phyloP scores from a whole-genome alignment of 176 grass and related monocot genomes.

The Rhipidocladum racemiflorum region DNA sequence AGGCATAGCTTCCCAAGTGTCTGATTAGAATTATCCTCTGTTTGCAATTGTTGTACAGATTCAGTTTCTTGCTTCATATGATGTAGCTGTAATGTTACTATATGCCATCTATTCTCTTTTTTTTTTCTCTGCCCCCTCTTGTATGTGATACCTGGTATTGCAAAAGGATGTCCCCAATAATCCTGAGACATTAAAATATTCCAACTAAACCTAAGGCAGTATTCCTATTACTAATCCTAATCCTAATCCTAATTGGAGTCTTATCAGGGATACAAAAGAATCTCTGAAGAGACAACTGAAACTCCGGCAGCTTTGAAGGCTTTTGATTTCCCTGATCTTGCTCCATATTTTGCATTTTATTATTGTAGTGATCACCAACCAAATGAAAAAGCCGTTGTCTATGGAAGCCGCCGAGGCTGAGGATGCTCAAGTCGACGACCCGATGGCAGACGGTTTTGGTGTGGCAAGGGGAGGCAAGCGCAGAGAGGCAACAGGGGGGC shows the following conservation, averaged over 20 bases:
- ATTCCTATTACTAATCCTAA: not conserved
- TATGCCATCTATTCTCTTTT: not conserved
- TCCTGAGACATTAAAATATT: not conserved
- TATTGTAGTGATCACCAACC: not conserved
- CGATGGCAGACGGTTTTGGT: too few relatives aligned
- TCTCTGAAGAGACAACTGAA: not conserved
- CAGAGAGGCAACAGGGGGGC: too few relatives aligned
- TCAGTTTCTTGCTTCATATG: not conserved
- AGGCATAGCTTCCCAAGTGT: not conserved
- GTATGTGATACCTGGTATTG: not conserved
- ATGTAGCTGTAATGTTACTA: not conserved
- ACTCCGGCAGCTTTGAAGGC: not conserved
- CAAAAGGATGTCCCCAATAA: not conserved
- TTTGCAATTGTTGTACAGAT: not conserved
- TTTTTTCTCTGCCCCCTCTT: not conserved
- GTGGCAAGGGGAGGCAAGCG: too few relatives aligned
- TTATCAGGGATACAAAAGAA: not conserved
- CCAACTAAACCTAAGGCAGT: not conserved
- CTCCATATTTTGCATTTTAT: not conserved
- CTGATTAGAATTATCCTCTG: not conserved
- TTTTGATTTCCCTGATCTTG: not conserved
- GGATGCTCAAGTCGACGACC: too few relatives aligned
- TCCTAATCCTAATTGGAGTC: not conserved
- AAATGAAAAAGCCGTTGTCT: too few relatives aligned
- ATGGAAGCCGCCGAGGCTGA: too few relatives aligned